Evolutionary conservation across 75 land plant species (phyloP), one percentile per base, ranked within the genome.

Genomic region (Selaginella tamariscina): DNA sequence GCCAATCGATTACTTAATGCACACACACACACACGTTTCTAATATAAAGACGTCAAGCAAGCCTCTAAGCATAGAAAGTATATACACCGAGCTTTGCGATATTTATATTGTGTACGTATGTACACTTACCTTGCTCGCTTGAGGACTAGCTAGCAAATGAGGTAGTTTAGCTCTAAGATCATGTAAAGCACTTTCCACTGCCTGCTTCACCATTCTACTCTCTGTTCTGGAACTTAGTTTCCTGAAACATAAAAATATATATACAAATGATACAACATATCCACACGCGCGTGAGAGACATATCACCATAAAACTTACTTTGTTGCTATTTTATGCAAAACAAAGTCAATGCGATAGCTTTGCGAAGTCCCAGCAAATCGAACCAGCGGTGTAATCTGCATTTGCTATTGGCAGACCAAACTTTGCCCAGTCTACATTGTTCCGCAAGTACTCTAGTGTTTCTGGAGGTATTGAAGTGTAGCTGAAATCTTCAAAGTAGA

Each of bases 61-160:
- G n/a, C n/a, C n/a, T n/a, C n/a, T n/a, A n/a, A n/a, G n/a, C n/a
- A n/a, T n/a, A n/a, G n/a, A n/a, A n/a, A n/a, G n/a, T n/a, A n/a
- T n/a, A n/a, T n/a, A n/a, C n/a, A n/a, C n/a, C n/a, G n/a, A n/a
- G n/a, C n/a, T n/a, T n/a, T n/a, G n/a, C n/a, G n/a, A n/a, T n/a
- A n/a, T n/a, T n/a, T n/a, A n/a, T n/a, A n/a, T n/a, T n/a, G n/a
- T n/a, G n/a, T n/a, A n/a, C n/a, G n/a, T n/a, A n/a, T n/a, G n/a
- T n/a, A n/a, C n/a, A n/a, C n/a, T 9, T 59, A 59, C 62, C 62
- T 59, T 59, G 27, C 2, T 59, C 8, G 62, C 62, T 23, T 59
- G 62, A 9, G 62, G 26, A n/a, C 62, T 59, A 5, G 26, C 24
- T 9, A 59, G 23, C 8, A 5, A 23, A 59, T 59, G 62, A 27